phyloP scores from a whole-genome alignment of 2,329 filamentous ascomycete species.

The Talaromyces verruculosus region DNA sequence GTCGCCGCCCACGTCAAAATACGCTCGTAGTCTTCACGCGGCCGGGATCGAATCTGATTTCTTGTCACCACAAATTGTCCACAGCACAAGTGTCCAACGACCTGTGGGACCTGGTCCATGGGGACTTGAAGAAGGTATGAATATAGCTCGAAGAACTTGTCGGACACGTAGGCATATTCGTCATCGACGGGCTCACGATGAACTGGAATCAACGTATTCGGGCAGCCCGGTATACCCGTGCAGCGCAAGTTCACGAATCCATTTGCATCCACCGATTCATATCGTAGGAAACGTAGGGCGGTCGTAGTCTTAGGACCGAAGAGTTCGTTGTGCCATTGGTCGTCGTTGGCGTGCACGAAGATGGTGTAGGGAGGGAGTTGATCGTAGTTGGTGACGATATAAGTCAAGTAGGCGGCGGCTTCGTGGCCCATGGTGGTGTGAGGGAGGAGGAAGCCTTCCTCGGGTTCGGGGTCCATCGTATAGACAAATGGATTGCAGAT shows the following conservation, averaged over 20 bases:
- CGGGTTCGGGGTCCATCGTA: constrained; percentile 30
- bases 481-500: constrained; percentile 30
- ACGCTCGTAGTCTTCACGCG: constrained; percentile 33
- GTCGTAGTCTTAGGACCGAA: constrained; percentile 32
- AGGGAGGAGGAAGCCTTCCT: constrained; percentile 28
- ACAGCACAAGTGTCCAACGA: constrained; percentile 37
- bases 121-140: constrained; percentile 20
- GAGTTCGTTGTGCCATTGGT: constrained; percentile 59
- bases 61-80: constrained; percentile 38
- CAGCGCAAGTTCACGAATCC: constrained; percentile 46
- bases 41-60: constrained; percentile 31
- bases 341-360: constrained; percentile 61
- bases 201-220: constrained; percentile 38
- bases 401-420: constrained; percentile 62
- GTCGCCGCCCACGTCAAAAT: constrained; percentile 36
- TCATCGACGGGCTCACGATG: constrained; percentile 31
- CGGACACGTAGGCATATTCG: constrained; percentile 18
- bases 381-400: constrained; percentile 63
- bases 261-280: constrained; percentile 37
- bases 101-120: constrained; percentile 27
- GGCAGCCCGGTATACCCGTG: constrained; percentile 39
- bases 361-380: constrained; percentile 58
- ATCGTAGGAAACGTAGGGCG: constrained; percentile 34
- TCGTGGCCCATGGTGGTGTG: constrained; percentile 55
- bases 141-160: constrained; percentile 20